Evolutionary conservation across 345 rosid genomes (phyloP).

Genomic region (Pseudoturritis turrita): DNA sequence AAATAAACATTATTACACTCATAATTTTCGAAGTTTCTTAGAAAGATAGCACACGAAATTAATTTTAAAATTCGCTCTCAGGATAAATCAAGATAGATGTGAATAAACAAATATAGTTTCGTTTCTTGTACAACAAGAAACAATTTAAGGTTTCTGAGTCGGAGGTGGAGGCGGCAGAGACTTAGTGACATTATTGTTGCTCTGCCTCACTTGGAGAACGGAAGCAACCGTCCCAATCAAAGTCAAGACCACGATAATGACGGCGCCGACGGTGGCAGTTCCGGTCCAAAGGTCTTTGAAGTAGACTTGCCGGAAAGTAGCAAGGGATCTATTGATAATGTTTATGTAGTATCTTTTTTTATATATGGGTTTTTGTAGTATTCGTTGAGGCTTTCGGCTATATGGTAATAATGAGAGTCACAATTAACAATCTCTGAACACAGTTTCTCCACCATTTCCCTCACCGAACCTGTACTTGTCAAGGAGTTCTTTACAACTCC

Average conservation of each 20-base stretch:
- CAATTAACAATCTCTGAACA: constrained; percentile 1
- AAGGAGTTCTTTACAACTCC: constrained; percentile 1
- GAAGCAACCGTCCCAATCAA: constrained; percentile 18
- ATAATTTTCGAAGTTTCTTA: not conserved
- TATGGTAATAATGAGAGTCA: not conserved
- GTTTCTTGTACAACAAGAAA: not conserved
- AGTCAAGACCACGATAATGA: constrained; percentile 12
- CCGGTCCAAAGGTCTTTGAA: constrained; percentile 36
- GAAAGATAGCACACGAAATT: too few relatives aligned
- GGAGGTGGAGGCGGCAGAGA: not conserved
- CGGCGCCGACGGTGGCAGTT: constrained; percentile 7
- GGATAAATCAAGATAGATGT: not conserved
- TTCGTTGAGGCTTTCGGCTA: not conserved
- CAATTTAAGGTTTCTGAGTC: not conserved
- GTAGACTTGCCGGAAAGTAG: constrained; percentile 24
- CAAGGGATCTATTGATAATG: not conserved
- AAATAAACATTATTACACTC: not conserved
- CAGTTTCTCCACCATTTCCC: constrained; percentile 22
- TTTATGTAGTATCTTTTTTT: too few relatives aligned
- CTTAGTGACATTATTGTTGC: not conserved
- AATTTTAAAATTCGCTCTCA: not conserved
- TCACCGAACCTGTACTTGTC: constrained; percentile 20
- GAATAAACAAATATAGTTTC: not conserved
- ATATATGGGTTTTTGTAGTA: not conserved
- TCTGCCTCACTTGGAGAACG: constrained; percentile 7